Conservation (phyloP, 768 basidiomycete species). For the Leccinum variicolor region DNA sequence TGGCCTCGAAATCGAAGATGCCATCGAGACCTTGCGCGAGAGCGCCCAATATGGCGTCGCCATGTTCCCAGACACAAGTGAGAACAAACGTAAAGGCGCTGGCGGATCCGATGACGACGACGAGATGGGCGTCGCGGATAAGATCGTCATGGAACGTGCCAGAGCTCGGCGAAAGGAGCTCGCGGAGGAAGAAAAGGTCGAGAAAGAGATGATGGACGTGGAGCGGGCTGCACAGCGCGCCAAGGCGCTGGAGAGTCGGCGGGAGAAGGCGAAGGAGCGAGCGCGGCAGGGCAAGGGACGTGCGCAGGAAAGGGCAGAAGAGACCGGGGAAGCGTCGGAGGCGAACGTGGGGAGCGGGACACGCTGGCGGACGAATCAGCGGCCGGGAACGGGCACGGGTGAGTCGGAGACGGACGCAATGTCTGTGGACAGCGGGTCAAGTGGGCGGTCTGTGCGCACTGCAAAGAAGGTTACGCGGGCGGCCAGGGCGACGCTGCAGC, state of each 20-base stretch:
- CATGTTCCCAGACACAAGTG: constrained; percentile 64
- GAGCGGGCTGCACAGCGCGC: constrained; percentile 22
- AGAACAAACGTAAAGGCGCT: constrained; percentile 29
- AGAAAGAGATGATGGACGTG: constrained; percentile 26
- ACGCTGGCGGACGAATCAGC: constrained; percentile 1
- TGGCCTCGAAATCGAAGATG: constrained; percentile 41
- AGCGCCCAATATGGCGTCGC: constrained; percentile 82
- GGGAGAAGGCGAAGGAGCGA: constrained; percentile 23
- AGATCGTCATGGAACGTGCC: constrained; percentile 44
- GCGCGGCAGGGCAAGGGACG: constrained; percentile 11
- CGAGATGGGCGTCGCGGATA: constrained; percentile 35
- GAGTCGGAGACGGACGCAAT: constrained; percentile 28
- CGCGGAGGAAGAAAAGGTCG: constrained; percentile 38
- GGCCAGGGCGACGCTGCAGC: background rate
- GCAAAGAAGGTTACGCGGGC: background rate
- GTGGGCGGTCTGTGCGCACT: constrained; percentile 6
- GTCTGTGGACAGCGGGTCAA: constrained; percentile 24
- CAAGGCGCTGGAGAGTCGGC: constrained; percentile 12
- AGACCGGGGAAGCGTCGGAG: background rate
- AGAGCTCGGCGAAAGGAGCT: constrained; percentile 38
- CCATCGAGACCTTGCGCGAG: constrained; percentile 61
- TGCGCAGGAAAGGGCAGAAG: background rate
- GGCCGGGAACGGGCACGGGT: background rate
- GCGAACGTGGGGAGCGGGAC: background rate
- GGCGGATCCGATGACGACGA: constrained; percentile 34